phyloP scores from a whole-genome alignment of 305 asterid species.

The Fraxinus ornus region DNA sequence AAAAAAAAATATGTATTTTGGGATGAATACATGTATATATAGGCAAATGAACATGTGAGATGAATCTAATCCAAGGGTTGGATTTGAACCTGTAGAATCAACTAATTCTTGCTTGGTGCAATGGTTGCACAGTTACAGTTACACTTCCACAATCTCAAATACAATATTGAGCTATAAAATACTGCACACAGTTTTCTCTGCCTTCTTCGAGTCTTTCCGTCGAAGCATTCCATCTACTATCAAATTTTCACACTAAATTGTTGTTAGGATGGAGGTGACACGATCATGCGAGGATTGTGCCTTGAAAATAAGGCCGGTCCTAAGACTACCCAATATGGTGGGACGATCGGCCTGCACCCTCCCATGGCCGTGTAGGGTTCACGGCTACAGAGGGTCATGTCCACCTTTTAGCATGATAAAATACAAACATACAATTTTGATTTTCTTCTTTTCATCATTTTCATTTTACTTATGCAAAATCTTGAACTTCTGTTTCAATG shows the following conservation, averaged over 20 bases:
- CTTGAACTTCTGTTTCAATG: not conserved
- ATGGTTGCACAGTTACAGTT: no score
- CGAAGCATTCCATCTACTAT: not conserved
- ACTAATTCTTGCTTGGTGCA: no score
- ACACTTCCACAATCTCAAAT: no score
- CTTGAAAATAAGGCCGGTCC: not conserved
- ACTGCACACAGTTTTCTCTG: no score
- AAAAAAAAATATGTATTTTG: no score
- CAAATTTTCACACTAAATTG: not conserved
- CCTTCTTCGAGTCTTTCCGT: no score
- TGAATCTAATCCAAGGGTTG: no score
- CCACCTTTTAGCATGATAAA: not conserved
- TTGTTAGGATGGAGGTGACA: not conserved
- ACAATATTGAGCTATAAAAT: no score
- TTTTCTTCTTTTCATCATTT: not conserved
- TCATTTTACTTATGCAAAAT: not conserved
- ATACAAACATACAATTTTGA: not conserved
- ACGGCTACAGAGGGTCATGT: not conserved
- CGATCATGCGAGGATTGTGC: no score
- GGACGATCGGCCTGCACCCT: not conserved
- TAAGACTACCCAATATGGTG: not conserved
- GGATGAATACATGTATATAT: no score
- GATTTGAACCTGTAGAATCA: no score
- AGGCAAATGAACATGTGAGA: not conserved
- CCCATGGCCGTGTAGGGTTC: not conserved